Evolutionary conservation across 2,329 filamentous ascomycete species (phyloP), one percentile per base, ranked within the genome.

Genomic region (Cadophora malorum): DNA sequence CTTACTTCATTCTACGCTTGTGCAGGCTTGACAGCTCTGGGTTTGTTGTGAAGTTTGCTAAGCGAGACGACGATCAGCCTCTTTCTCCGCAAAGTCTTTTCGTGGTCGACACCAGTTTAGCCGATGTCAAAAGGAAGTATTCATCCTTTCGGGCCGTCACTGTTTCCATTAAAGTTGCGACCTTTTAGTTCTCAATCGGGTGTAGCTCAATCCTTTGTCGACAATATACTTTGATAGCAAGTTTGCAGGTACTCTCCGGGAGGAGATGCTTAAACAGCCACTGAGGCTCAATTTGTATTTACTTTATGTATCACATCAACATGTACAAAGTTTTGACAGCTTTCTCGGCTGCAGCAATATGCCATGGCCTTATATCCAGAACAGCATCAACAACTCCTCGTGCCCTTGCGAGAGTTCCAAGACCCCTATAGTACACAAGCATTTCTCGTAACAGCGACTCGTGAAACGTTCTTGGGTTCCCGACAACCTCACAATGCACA

Each of bases 371-470:
- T n/a, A 88, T 83, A 75, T 89, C 88, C 60, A 80, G 83, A 64
- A 88, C 82, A 69, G 83, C 79, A 74, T 88, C 84, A 75, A 88
- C 81, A 74, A 90, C 81, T 0, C 88, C 91, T 69, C 90, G 86
- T 25, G 89, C 86, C 70, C 88, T 84, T 1, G 91, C 91, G 73
- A 96, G 76, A 21, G 91, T 87, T 0, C 88, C 89, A 70, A 96
- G 77, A 0, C 86, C 88, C 53, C 91, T 81, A 75, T 90, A 95
- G 77, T 90, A 87, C 35, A 81, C 84, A 67, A 96, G 76, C 77
- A 93, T 88, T 76, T 96, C 92, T 71, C 88, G 83, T 45, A 95
- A 77, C 23, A 93, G 81, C 23, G 84, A 81, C 76, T 94, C 92
- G 71, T 89, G 82, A 64, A 75, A 75, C 3, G 73, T 75, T 67